phyloP scores from a whole-genome alignment of 495 filamentous ascomycete genomes.

The Aspergillus coremiiformis region DNA sequence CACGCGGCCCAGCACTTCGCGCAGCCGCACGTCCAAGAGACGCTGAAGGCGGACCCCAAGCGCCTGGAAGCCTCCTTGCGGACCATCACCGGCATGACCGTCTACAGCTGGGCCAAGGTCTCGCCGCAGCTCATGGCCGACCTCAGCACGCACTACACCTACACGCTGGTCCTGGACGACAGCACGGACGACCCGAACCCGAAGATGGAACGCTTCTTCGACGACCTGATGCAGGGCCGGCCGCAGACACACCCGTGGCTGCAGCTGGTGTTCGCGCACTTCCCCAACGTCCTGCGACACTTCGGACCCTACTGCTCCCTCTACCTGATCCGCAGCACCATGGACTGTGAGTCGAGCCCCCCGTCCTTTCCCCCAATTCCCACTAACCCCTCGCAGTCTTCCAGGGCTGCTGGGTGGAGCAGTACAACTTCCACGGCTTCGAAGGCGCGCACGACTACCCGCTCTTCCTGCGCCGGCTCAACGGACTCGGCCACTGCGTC shows the following conservation, averaged over 20 bases:
- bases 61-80: background rate
- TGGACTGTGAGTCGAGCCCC: background rate
- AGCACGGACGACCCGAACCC: background rate
- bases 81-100: background rate
- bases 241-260: background rate
- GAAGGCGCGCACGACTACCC: background rate
- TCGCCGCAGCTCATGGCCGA: background rate
- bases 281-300: background rate
- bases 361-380: no score
- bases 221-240: background rate
- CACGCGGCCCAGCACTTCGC: background rate
- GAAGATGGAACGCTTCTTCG: background rate
- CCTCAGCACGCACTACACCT: background rate
- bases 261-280: background rate
- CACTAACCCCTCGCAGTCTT: background rate
- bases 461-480: background rate
- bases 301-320: background rate
- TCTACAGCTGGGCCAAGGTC: background rate
- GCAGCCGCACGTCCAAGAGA: background rate
- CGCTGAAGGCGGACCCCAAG: background rate
- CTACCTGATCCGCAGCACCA: background rate
- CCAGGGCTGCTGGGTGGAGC: background rate
- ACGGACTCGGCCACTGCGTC: background rate
- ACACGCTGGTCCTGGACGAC: background rate
- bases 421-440: background rate